Conservation (phyloP, 257 asterid species). For the Solanum piurae region DNA sequence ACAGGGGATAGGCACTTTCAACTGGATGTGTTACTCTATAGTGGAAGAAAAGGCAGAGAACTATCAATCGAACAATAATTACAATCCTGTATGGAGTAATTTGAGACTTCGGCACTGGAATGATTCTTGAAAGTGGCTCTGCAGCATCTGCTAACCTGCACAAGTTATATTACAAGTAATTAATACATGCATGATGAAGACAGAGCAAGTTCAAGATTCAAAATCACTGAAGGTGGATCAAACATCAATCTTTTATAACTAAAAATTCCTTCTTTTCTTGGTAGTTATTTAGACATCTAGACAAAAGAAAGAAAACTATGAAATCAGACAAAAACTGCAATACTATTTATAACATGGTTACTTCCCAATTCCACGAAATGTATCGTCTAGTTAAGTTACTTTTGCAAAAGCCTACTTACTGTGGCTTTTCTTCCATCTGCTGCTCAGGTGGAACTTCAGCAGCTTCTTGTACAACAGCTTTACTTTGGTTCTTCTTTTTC, state of each 20-base stretch:
- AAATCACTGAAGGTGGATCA: background rate
- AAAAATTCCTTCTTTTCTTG: background rate
- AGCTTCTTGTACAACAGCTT: slow-evolving; percentile 39
- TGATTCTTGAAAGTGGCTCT: slow-evolving; percentile 58
- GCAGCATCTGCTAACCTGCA: slow-evolving; percentile 72
- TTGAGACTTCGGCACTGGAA: slow-evolving; percentile 71
- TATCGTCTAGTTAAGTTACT: background rate
- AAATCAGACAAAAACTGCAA: background rate
- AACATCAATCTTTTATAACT: background rate
- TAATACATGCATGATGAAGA: background rate
- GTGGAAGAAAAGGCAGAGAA: slow-evolving; percentile 70
- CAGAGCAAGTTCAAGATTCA: background rate
- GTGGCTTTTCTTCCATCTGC: slow-evolving; percentile 67
- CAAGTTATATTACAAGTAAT: background rate
- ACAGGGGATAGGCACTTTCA: slow-evolving; percentile 72
- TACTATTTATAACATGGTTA: background rate
- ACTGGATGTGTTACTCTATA: slow-evolving; percentile 93
- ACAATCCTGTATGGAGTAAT: slow-evolving; percentile 60
- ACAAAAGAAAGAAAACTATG: background rate
- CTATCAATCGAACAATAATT: slow-evolving; percentile 65
- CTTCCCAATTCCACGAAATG: background rate
- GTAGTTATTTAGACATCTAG: background rate
- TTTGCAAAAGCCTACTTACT: slow-evolving; percentile 31
- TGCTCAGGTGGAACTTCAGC: slow-evolving; percentile 50
- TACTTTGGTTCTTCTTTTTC: slow-evolving; percentile 43